These are phyloP conservation scores for Solanum lycopersicoides DNA, from an alignment of 257 asterid species.

Conservation along the genomic window DNA sequence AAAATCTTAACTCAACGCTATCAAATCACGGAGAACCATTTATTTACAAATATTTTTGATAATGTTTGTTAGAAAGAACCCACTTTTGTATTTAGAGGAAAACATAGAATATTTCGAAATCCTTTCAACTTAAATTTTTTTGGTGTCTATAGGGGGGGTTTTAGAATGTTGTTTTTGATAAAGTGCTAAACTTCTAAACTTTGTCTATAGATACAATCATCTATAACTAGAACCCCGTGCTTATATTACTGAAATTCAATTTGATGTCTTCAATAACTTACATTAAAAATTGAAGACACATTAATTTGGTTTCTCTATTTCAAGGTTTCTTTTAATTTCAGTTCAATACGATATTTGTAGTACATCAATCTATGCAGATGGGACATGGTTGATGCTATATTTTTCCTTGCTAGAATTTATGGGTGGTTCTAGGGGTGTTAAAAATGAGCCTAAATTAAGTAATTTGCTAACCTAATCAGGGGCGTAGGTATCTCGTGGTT, in stretches of 20 bases:
- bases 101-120: neutral
- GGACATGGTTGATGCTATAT: conserved; percentile 78
- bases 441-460: no score
- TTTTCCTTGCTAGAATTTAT: conserved; percentile 60
- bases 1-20: no score
- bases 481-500: no score
- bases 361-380: conserved; percentile 92
- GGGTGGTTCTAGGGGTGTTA: no score
- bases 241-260: no score
- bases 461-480: no score
- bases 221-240: no score
- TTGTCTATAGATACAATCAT: neutral
- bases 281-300: neutral
- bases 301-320: neutral
- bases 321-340: conserved; percentile 77
- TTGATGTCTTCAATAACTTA: no score
- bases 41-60: neutral
- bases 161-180: neutral
- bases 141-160: neutral
- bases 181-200: neutral
- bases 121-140: neutral
- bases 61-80: neutral
- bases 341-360: conserved; percentile 84
- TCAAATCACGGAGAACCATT: neutral
- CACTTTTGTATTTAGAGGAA: neutral